phyloP scores from a whole-genome alignment of 116 monocot genomes.

The Trichopus zeylanicus region DNA sequence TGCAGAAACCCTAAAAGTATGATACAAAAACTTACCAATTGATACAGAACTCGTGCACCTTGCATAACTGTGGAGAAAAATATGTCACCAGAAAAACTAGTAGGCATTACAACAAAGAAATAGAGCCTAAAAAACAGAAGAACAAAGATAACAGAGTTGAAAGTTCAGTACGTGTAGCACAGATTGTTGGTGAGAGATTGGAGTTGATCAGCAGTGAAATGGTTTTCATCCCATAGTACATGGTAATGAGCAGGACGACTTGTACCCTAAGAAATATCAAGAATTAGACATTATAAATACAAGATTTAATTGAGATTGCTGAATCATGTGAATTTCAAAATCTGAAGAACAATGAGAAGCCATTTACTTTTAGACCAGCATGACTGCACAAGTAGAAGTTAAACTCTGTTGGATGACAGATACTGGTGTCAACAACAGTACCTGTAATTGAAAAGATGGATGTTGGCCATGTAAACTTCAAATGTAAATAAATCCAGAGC shows the following conservation, averaged over 20 bases:
- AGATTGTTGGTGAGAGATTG: conserved; percentile 77
- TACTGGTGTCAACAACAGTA: conserved; percentile 91
- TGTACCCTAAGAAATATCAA: conserved; percentile 44
- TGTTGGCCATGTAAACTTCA: neutral
- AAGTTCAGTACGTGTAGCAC: conserved; percentile 84
- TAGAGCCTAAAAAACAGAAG: neutral
- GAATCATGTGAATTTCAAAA: no score
- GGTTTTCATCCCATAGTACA: conserved; percentile 94
- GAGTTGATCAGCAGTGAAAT: conserved; percentile 70
- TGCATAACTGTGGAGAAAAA: neutral
- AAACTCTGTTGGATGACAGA: conserved; percentile 89
- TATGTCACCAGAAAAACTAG: no score
- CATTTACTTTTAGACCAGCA: conserved; percentile 74
- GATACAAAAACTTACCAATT: neutral
- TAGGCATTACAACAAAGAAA: neutral
- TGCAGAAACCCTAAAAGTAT: no score
- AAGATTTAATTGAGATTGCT: no score
- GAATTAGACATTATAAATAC: no score
- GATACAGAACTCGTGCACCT: conserved; percentile 7
- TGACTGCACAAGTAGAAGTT: conserved; percentile 89
- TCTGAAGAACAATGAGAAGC: neutral
- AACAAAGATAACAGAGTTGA: neutral
- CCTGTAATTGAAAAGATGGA: conserved; percentile 23
- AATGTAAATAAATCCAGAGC: neutral
- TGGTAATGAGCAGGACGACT: conserved; percentile 94